Evolutionary conservation across 2,329 filamentous ascomycete genomes (phyloP), one percentile per base, ranked within the genome.

Genomic region (Talaromyces sp.): DNA sequence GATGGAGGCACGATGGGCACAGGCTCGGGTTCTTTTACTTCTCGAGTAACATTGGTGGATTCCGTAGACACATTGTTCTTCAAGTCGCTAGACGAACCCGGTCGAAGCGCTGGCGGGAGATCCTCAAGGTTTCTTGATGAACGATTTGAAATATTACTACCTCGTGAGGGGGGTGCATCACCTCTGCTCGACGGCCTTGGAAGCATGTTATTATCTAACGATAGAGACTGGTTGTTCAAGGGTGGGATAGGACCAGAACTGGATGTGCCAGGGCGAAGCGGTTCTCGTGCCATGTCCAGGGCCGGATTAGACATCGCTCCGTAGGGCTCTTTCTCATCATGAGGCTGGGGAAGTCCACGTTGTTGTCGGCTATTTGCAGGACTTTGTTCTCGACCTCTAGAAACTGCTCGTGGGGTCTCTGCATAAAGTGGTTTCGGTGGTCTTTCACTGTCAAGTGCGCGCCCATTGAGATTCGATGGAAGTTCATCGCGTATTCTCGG

Each of bases 151-250:
- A 67, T 66, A 54, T 77, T 73, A 64, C 70, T 74, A 54, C 70
- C 75, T 52, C 75, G 71, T 27, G 73, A 72, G 37, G 75, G 73
- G 47, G 71, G 70, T 9, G 45, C 65, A 33, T 63, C 56, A 27
- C 57, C 62, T 60, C 63, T 67, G 27, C 63, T 66, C 5, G 66
- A 61, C 24, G 63, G 75, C 33, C 75, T 74, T 19, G 78, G 75
- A 39, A 76, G 71, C 56, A 70, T 73, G 27, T 74, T 73, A 33
- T 66, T 71, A 45, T 76, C 75, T 64, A 73, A 73, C 19, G 73
- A 66, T 9, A 73, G 66, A 35, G 73, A 73, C 35, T 73, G 73
- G 16, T 57, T 37, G 19, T 39, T 49, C 43, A 61, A 45, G 13
- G 57, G 57, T 33, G 22, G 37, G 8, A 45, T 27, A 10, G 70